Conservation (phyloP, 805 yeast genomes). For the Teunomyces stri region DNA sequence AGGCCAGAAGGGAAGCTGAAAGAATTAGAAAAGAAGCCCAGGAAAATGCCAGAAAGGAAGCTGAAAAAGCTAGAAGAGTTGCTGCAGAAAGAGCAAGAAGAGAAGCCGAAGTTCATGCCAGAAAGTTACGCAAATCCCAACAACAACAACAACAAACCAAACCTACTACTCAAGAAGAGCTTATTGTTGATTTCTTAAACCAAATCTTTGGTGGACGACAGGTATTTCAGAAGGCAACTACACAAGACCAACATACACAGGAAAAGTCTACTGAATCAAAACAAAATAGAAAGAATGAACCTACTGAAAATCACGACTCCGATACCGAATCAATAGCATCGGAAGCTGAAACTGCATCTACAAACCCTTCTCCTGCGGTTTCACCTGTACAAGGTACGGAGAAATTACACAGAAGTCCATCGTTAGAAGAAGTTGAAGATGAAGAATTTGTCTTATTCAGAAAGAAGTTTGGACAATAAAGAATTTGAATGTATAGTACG, state of each 20-base stretch:
- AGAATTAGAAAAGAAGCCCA: conserved; percentile 7
- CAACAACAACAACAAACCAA: not conserved
- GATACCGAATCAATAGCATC: conserved; percentile 19
- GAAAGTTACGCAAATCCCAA: conserved; percentile 19
- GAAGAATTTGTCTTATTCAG: conserved; percentile 38
- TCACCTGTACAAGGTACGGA: conserved; percentile 2
- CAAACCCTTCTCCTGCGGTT: not conserved
- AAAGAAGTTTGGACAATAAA: conserved; percentile 30
- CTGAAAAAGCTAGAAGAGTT: conserved; percentile 8
- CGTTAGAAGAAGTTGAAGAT: conserved; percentile 26
- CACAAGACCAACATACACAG: not conserved
- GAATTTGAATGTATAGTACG: too few species aligned
- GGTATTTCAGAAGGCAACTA: not conserved
- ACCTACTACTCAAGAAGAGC: not conserved
- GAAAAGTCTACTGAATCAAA: not conserved
- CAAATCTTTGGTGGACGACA: conserved; percentile 5
- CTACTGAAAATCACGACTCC: conserved; percentile 7
- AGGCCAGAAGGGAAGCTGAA: conserved; percentile 5
- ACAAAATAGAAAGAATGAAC: not conserved
- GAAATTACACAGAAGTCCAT: conserved; percentile 25
- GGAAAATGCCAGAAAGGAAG: conserved; percentile 8
- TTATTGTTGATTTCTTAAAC: conserved; percentile 10
- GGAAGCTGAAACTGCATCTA: conserved; percentile 11
- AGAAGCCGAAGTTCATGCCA: conserved; percentile 9
- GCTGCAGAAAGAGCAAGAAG: conserved; percentile 14